These are phyloP conservation scores for Saccharum hybrid DNA, from an alignment of 202 grass and related monocot species.

Conservation along the genomic window DNA sequence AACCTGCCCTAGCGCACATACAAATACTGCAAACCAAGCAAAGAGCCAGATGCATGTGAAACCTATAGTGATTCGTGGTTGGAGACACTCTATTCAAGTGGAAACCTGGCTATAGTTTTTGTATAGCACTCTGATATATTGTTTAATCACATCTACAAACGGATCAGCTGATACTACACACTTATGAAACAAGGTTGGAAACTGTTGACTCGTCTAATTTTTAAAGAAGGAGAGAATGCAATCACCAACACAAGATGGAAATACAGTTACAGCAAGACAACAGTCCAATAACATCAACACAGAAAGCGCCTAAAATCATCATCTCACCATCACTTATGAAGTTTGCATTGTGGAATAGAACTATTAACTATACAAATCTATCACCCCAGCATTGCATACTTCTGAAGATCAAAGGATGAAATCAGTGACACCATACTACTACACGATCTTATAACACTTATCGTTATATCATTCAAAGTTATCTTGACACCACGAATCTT, in stretches of 20 bases:
- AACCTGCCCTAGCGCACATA: not conserved
- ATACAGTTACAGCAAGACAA: not conserved
- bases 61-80: not conserved
- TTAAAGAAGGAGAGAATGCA: not conserved
- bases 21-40: not conserved
- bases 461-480: not conserved
- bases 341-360: not conserved
- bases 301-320: not conserved
- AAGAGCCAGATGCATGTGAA: not conserved
- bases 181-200: not conserved
- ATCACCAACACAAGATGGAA: not conserved
- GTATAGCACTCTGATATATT: not conserved
- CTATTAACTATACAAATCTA: not conserved
- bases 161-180: not conserved
- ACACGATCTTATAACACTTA: not conserved
- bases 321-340: not conserved
- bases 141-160: constrained; percentile 2
- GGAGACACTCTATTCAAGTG: not conserved
- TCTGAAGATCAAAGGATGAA: not conserved
- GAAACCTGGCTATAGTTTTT: not conserved
- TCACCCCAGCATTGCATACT: not conserved
- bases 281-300: not conserved
- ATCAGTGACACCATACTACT: not conserved
- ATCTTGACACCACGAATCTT: not conserved
- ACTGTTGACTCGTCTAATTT: not conserved